Evolutionary conservation across 345 rosid genomes (phyloP).

Genomic region (Euphorbia tirucalli): DNA sequence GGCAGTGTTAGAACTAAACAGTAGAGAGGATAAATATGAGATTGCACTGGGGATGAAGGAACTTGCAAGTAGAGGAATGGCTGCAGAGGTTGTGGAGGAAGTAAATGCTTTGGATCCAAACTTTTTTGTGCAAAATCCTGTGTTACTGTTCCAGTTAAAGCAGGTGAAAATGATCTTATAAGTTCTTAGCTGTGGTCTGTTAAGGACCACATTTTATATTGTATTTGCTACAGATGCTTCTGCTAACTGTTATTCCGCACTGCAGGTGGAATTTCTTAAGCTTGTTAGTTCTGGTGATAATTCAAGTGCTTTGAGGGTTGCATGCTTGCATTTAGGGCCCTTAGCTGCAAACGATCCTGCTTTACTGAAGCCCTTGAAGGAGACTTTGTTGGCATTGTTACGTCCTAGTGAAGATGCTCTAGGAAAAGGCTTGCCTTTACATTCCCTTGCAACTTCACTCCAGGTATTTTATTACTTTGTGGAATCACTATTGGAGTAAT

Average conservation of each 20-base stretch:
- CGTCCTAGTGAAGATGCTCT: slow-evolving; percentile 53
- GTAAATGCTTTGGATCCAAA: slow-evolving; percentile 68
- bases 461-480: slow-evolving; percentile 47
- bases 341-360: slow-evolving; percentile 64
- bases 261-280: slow-evolving; percentile 85
- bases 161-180: slow-evolving; percentile 48
- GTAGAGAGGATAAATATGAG: slow-evolving; percentile 58
- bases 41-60: slow-evolving; percentile 76
- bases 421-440: slow-evolving; percentile 65
- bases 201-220: background rate
- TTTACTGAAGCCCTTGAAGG: slow-evolving; percentile 81
- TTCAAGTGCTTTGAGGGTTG: slow-evolving; percentile 74
- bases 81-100: slow-evolving; percentile 74
- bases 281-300: slow-evolving; percentile 73
- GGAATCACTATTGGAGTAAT: background rate
- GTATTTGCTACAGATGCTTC: background rate
- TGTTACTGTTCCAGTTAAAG: slow-evolving; percentile 79
- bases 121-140: slow-evolving; percentile 63
- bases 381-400: slow-evolving; percentile 73
- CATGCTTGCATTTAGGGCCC: slow-evolving; percentile 84
- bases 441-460: slow-evolving; percentile 72
- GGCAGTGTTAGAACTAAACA: slow-evolving; percentile 17
- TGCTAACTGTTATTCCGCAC: slow-evolving; percentile 10
- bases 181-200: slow-evolving; percentile 4
- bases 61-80: slow-evolving; percentile 79